A percentile compares a stretch with the other conserved stretches of the same genome.
phyloP scores from a whole-genome alignment of 805 yeast species.

The Millerozyma acaciae region DNA sequence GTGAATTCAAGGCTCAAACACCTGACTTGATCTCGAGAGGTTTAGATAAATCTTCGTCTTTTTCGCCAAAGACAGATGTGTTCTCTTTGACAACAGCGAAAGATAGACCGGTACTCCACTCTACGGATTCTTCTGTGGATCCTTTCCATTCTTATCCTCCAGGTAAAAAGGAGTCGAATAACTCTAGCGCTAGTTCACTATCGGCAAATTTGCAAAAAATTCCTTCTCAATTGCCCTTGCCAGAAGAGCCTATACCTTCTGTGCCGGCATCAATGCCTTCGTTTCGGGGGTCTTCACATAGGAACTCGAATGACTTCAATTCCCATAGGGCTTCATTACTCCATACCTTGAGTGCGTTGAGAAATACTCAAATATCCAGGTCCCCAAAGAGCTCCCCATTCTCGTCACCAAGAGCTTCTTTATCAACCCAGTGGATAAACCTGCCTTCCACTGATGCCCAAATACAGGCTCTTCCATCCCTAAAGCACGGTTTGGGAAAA shows the following conservation, averaged over 20 bases:
- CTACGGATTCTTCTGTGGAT: conserved; percentile 18
- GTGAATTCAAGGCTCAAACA: not conserved
- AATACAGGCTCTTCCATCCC: not conserved
- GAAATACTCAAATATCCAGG: conserved; percentile 32
- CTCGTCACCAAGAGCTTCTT: conserved; percentile 47
- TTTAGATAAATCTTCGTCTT: not conserved
- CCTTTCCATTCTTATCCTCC: conserved; percentile 17
- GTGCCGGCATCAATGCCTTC: conserved; percentile 34
- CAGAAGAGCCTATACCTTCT: conserved; percentile 48
- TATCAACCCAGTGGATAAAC: conserved; percentile 30
- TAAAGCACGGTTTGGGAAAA: too few species aligned
- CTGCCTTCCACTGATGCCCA: conserved; percentile 8
- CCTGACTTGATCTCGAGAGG: not conserved
- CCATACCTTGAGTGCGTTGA: conserved; percentile 36
- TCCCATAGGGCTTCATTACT: conserved; percentile 41
- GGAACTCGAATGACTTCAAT: conserved; percentile 31
- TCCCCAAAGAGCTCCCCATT: conserved; percentile 39
- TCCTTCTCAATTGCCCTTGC: conserved; percentile 58
- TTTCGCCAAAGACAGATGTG: not conserved
- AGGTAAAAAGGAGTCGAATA: conserved; percentile 20
- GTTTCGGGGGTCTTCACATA: conserved; percentile 33
- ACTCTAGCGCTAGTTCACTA: conserved; percentile 21
- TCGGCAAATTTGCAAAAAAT: conserved; percentile 36
- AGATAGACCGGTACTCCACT: conserved; percentile 3
- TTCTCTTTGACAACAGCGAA: not conserved